Evolutionary conservation across 2,329 filamentous ascomycete species (phyloP).

Genomic region (Fusarium subtropicale): DNA sequence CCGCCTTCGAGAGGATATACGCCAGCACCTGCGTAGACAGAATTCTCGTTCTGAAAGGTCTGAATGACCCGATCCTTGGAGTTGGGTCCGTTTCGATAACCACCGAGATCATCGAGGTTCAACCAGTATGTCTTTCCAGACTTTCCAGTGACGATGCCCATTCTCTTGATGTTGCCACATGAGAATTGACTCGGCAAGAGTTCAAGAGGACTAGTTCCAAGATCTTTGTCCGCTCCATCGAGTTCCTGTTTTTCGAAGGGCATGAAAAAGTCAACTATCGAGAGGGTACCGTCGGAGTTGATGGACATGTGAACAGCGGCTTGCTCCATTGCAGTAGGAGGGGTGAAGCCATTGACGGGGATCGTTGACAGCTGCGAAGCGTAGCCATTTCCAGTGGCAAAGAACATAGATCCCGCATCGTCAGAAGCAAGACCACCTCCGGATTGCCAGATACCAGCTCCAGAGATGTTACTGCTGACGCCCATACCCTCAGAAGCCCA

Average conservation of each 20-base stretch:
- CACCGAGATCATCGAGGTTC: conserved; percentile 56
- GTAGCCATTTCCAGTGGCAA: conserved; percentile 56
- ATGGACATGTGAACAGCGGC: conserved; percentile 59
- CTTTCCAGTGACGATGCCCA: conserved; percentile 64
- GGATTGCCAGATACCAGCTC: conserved; percentile 59
- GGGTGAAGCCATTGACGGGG: conserved; percentile 54
- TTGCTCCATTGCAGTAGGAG: conserved; percentile 58
- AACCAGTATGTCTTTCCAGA: conserved; percentile 62
- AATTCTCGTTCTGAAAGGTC: conserved; percentile 57
- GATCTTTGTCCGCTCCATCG: conserved; percentile 63
- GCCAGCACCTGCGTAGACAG: conserved; percentile 60
- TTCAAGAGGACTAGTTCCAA: conserved; percentile 61
- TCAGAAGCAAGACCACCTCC: conserved; percentile 56
- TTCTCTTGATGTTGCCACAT: conserved; percentile 57
- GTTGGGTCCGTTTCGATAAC: conserved; percentile 53
- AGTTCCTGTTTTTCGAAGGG: conserved; percentile 63
- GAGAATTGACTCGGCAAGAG: conserved; percentile 56
- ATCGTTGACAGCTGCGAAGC: conserved; percentile 54
- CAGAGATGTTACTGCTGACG: conserved; percentile 52
- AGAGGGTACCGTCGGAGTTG: conserved; percentile 56
- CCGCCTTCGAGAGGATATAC: conserved; percentile 62
- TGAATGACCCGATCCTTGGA: conserved; percentile 58
- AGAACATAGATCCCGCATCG: conserved; percentile 55
- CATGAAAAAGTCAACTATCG: conserved; percentile 65
- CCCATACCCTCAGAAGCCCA: conserved; percentile 58